Conservation (phyloP, 2,329 filamentous ascomycete genomes). For the Botrytis squamosa region DNA sequence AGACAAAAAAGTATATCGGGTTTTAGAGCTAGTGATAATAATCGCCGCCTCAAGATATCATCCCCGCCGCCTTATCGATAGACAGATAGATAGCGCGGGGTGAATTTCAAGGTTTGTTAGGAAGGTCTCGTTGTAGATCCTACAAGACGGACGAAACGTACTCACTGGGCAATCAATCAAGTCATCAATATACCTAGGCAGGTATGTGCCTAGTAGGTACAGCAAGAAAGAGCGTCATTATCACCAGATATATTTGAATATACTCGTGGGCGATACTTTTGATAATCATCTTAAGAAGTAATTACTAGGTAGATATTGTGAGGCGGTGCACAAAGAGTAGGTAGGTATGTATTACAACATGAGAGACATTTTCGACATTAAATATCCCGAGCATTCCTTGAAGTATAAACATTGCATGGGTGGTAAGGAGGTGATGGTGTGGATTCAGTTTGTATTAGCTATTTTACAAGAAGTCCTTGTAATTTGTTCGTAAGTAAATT, state of each 20-base stretch:
- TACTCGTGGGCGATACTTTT: not conserved
- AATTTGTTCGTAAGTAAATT: not conserved
- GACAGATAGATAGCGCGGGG: conserved; percentile 19
- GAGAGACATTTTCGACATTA: not conserved
- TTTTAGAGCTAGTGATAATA: conserved; percentile 1
- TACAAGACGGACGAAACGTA: not conserved
- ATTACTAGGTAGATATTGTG: not conserved
- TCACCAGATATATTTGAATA: not conserved
- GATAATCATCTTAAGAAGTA: not conserved
- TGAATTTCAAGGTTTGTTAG: conserved; percentile 2
- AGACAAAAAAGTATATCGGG: conserved; percentile 11
- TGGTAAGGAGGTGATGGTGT: not conserved
- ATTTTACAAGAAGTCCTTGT: conserved; percentile 8
- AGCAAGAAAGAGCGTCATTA: not conserved
- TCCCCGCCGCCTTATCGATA: conserved; percentile 28
- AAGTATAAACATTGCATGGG: too few relatives aligned
- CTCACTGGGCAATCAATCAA: not conserved
- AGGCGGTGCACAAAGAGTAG: not conserved
- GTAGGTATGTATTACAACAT: not conserved
- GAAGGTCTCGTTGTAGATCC: not conserved
- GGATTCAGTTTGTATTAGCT: not conserved
- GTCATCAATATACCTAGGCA: not conserved
- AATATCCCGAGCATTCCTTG: not conserved
- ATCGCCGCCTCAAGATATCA: conserved; percentile 7
- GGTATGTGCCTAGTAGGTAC: too few relatives aligned